Percentiles rank a stretch among this genome's conserved stretches.
phyloP scores from a whole-genome alignment of 305 asterid species.

The Solanum chacoense region DNA sequence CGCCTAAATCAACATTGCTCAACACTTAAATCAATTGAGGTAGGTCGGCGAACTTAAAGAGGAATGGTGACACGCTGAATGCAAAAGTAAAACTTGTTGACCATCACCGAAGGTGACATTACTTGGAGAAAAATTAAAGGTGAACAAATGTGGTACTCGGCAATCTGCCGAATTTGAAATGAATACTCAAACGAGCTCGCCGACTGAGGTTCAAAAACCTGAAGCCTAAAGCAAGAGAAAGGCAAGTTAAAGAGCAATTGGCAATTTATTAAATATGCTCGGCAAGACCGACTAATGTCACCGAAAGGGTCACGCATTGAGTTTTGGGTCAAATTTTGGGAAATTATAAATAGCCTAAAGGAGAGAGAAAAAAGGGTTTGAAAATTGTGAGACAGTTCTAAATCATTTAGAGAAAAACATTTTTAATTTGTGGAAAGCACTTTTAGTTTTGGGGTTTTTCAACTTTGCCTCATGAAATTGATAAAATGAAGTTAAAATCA shows the following conservation, averaged over 20 bases:
- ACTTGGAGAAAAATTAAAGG: not conserved
- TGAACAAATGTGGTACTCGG: not conserved
- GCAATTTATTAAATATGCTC: not conserved
- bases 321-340: not conserved
- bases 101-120: no score
- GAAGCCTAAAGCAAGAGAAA: not conserved
- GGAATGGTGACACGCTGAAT: not conserved
- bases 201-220: not conserved
- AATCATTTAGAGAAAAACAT: not conserved
- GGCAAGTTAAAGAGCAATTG: not conserved
- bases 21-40: not conserved
- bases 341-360: no score
- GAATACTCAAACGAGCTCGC: not conserved
- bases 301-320: not conserved
- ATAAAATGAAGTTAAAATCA: not conserved
- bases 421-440: not conserved
- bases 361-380: not conserved
- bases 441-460: not conserved
- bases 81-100: not conserved
- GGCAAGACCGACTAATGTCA: not conserved
- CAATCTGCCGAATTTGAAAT: no score
- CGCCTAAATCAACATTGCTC: not conserved
- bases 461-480: not conserved
- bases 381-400: no score
- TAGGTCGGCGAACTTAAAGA: not conserved